phyloP scores from a whole-genome alignment of 768 basidiomycete species.

The Rhodotorula taiwanensis region DNA sequence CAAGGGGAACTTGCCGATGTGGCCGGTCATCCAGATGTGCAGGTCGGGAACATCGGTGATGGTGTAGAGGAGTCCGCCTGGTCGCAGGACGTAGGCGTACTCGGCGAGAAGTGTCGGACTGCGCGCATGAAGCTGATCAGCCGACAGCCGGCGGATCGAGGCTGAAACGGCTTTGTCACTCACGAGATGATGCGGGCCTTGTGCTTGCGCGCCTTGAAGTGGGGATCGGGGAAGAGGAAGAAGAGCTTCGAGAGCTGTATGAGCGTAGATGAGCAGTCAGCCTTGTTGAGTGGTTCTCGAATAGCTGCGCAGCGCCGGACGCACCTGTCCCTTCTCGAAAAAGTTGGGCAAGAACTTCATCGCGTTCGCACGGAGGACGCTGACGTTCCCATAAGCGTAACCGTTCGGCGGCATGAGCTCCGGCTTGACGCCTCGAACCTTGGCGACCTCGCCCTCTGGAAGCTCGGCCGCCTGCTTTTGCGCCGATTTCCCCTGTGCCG shows the following conservation, averaged over 20 bases:
- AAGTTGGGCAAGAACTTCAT: constrained; percentile 99
- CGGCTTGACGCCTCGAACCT: constrained; percentile 30
- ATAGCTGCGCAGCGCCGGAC: too few relatives aligned
- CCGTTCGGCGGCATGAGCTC: constrained; percentile 45
- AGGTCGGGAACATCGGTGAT: constrained; percentile 94
- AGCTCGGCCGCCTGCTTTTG: constrained; percentile 3
- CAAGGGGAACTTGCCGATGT: constrained; percentile 78
- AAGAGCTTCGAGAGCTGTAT: constrained; percentile 71
- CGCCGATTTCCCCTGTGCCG: too few relatives aligned
- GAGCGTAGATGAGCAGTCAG: background rate
- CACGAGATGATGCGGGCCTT: constrained; percentile 94
- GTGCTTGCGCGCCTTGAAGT: constrained; percentile 96
- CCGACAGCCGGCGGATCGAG: too few relatives aligned
- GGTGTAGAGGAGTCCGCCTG: constrained; percentile 94
- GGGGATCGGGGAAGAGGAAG: constrained; percentile 97
- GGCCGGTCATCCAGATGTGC: constrained; percentile 88
- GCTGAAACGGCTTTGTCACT: constrained; percentile 35
- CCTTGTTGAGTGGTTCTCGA: too few relatives aligned
- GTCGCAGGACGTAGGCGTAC: constrained; percentile 85
- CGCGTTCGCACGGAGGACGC: constrained; percentile 87
- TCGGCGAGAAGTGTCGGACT: constrained; percentile 89
- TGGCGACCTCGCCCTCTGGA: background rate
- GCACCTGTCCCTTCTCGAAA: constrained; percentile 72
- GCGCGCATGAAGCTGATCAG: background rate
- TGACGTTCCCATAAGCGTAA: constrained; percentile 70